Base-by-base conservation (phyloP, 1,284 basidiomycete genomes). In the Heterobasidion annosum region DNA sequence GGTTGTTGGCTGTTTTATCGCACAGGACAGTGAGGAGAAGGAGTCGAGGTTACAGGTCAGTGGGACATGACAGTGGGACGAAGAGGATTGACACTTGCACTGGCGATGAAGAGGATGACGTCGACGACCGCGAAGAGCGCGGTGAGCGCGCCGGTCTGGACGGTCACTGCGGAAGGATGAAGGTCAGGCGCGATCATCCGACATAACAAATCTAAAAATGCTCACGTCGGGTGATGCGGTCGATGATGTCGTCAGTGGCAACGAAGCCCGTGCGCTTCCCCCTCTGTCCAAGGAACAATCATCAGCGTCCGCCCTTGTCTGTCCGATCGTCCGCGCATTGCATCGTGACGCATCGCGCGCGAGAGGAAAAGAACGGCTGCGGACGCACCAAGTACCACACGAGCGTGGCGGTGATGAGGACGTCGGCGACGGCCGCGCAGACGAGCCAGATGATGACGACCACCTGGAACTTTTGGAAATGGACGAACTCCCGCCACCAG, bases 211-310 rank as follows among this genome's bases (percentile, higher is more conserved):
- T 9, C 4, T 5, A 16, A 34, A 44, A 19, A n/a, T 8, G 40
- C 0, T 65, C 72, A 52, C 77, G 52, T 55, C 73, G 65, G 48
- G 77, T 76, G 50, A 79, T 73, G 48, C 62, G 66, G 60, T 71
- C 69, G 32, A 72, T 63, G 25, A 68, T 57, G 55, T 70, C 68
- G 51, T 72, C 68, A 0, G 70, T 70, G 5, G 61, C 58, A 32
- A 63, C 58, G 50, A 68, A 69, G 5, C 69, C 70, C 1, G 68
- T 70, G 57, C 70, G 76, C 59, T 76, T 71, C 48, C 64, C 68
- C 54, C 67, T 66, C 74, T 76, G 53, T 44, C 7, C 3, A 43
- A 34, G 44, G 40, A 34, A 16, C 51, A 18, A 56, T 2, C 34
- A 13, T 16, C 9, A 16, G 37, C 10, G 9, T 51, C 34, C 52